phyloP scores from a whole-genome alignment of 2,329 filamentous ascomycete genomes.

The Aspergillus neotritici region DNA sequence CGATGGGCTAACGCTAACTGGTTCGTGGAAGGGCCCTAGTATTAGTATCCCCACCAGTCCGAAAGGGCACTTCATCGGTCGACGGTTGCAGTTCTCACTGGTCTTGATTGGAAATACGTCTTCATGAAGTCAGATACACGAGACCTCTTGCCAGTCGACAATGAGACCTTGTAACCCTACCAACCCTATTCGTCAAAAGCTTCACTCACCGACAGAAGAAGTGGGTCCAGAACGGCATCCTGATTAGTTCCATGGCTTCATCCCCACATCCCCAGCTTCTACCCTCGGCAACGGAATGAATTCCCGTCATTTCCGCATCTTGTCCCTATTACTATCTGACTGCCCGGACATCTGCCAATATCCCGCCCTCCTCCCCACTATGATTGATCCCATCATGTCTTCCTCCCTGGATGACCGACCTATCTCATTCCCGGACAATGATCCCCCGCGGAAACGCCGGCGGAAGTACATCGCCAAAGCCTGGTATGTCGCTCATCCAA shows the following conservation, averaged over 20 bases:
- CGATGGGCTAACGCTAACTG: no score
- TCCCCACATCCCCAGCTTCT: not conserved
- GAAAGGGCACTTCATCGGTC: no score
- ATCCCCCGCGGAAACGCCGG: slow-evolving; percentile 50
- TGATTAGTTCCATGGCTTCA: not conserved
- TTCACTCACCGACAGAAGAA: not conserved
- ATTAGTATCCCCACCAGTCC: no score
- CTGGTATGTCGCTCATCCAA: slow-evolving; percentile 42
- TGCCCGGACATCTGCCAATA: no score
- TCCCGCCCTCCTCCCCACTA: no score
- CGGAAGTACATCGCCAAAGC: slow-evolving; percentile 61
- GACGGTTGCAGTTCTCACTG: no score
- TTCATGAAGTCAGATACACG: no score
- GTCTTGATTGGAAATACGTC: no score
- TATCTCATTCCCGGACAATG: not conserved
- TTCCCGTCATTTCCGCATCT: slow-evolving; percentile 11
- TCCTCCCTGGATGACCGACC: not conserved
- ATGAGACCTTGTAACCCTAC: no score
- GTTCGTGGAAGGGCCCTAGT: no score
- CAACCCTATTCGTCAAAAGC: not conserved
- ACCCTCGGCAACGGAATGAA: slow-evolving; percentile 9
- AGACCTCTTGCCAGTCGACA: no score
- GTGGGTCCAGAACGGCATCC: no score
- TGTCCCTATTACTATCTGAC: not conserved
- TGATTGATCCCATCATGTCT: not conserved